phyloP scores from a whole-genome alignment of 805 yeast genomes.

The Ogataea polymorpha region DNA sequence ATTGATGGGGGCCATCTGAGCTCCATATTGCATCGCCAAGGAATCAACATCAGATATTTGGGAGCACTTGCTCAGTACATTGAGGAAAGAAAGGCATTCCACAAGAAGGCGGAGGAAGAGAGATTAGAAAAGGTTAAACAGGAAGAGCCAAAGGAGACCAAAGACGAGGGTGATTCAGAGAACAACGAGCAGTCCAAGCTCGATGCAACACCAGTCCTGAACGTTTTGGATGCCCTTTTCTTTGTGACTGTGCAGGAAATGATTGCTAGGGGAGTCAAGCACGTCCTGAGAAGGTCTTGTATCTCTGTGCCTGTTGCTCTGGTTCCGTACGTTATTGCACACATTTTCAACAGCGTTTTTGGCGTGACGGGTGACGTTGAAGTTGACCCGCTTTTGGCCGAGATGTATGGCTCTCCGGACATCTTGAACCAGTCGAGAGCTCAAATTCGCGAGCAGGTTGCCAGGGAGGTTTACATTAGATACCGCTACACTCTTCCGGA shows the following conservation, averaged over 20 bases:
- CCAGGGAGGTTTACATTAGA: slow-evolving; percentile 54
- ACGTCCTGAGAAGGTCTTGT: slow-evolving; percentile 54
- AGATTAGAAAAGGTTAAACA: slow-evolving; percentile 24
- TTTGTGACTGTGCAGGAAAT: slow-evolving; percentile 60
- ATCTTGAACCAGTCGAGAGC: slow-evolving; percentile 39
- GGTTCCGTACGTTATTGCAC: slow-evolving; percentile 60
- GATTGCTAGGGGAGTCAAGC: slow-evolving; percentile 77
- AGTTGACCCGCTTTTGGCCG: slow-evolving; percentile 40
- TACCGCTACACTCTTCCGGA: slow-evolving; percentile 58
- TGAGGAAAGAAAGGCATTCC: slow-evolving; percentile 22
- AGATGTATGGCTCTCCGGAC: slow-evolving; percentile 46
- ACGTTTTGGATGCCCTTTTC: slow-evolving; percentile 47
- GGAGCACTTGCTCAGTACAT: slow-evolving; percentile 51
- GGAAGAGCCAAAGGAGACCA: slow-evolving; percentile 33
- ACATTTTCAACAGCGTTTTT: slow-evolving; percentile 67
- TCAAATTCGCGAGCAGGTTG: slow-evolving; percentile 46
- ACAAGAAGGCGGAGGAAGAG: slow-evolving; percentile 31
- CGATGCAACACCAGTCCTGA: slow-evolving; percentile 40
- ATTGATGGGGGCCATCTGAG: slow-evolving; percentile 79
- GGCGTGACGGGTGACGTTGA: slow-evolving; percentile 46
- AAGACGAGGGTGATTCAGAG: slow-evolving; percentile 26
- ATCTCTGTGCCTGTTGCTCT: slow-evolving; percentile 47
- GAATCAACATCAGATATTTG: slow-evolving; percentile 86
- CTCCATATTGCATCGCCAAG: slow-evolving; percentile 65
- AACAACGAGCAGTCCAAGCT: slow-evolving; percentile 35